Base-by-base conservation (phyloP, 2,329 filamentous ascomycete species). In the Paraphoma sp. region DNA sequence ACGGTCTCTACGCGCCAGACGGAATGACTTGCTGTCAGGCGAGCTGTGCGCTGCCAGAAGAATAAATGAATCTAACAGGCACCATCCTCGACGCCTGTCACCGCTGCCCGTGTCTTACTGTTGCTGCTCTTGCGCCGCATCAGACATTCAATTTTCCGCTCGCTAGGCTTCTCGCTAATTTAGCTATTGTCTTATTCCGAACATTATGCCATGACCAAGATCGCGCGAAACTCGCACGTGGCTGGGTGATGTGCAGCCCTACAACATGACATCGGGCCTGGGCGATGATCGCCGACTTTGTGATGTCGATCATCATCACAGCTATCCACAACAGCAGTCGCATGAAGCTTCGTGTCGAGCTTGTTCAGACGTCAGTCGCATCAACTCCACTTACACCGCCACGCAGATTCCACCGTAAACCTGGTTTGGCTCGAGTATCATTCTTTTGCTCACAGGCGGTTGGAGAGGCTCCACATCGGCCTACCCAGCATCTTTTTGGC, bases 231-330 rank as follows among this genome's bases (percentile, higher is more conserved):
- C 12, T 30, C 12, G 43, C 52, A 23, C 47, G 23, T 47, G 41
- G 45, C 28, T 30, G 48, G 47, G 33, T 18, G 36, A 33, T 38
- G 40, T 30, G 42, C 33, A 47, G 45, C 45, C 45, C 45, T 53
- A 51, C 46, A 45, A 44, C 45, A 42, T 41, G 43, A 23, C 38
- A 33, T 30, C 46, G 45, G 54, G 29, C 45, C 38, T 30, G 33
- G 40, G 53, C 38, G 45, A 46, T 29, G 54, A 59, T 59, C 56
- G 49, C 44, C 31, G n/a, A 29, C 23, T 46, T 41, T 38, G 4
- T 14, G 38, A 43, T 31, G 56, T 43, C 56, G 59, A 61, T 59
- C 59, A 11, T 55, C 45, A 51, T 53, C 53, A 18, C 28, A 55
- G 41, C 40, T 46, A 43, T 53, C 16, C 28, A 29, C 18, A 30